A percentile compares a stretch with the other conserved stretches of the same genome.
Evolutionary conservation across 768 basidiomycete genomes (phyloP).

Genomic region (Boletus edulis): DNA sequence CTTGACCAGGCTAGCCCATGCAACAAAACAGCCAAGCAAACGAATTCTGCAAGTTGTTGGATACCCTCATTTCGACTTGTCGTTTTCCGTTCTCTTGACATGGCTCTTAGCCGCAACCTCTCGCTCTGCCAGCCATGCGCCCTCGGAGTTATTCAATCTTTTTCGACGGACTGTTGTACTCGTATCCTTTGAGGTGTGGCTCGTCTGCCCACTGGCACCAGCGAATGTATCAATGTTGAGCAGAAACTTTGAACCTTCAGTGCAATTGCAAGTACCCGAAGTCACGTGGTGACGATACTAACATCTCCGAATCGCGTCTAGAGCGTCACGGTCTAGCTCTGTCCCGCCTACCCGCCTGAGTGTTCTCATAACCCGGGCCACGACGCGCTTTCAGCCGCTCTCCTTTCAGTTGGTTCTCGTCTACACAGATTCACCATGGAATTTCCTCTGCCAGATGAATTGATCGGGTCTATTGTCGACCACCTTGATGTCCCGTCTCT

Average conservation of each 20-base stretch:
- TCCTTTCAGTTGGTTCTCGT: not conserved
- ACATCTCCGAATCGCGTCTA: too few species aligned
- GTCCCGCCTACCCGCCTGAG: too few species aligned
- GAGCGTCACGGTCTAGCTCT: too few species aligned
- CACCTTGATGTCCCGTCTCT: conserved; percentile 30
- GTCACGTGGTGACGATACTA: too few species aligned
- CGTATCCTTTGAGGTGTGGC: conserved; percentile 38
- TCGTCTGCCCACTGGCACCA: too few species aligned
- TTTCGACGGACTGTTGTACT: conserved; percentile 79
- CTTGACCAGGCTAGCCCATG: not conserved
- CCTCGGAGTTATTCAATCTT: conserved; percentile 51
- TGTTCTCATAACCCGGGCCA: too few species aligned
- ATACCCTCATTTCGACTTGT: not conserved
- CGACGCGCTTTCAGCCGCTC: not conserved
- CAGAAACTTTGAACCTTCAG: too few species aligned
- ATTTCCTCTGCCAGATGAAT: conserved; percentile 28
- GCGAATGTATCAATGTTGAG: too few species aligned
- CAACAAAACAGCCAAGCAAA: not conserved
- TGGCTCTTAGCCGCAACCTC: not conserved
- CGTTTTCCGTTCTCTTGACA: conserved; percentile 6
- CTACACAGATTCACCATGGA: conserved; percentile 7
- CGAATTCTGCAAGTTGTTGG: not conserved
- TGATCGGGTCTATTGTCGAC: conserved; percentile 22
- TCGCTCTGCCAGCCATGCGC: not conserved
- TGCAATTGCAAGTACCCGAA: too few species aligned